Evolutionary conservation across 305 asterid genomes (phyloP).

Genomic region (Solanum hybrid): DNA sequence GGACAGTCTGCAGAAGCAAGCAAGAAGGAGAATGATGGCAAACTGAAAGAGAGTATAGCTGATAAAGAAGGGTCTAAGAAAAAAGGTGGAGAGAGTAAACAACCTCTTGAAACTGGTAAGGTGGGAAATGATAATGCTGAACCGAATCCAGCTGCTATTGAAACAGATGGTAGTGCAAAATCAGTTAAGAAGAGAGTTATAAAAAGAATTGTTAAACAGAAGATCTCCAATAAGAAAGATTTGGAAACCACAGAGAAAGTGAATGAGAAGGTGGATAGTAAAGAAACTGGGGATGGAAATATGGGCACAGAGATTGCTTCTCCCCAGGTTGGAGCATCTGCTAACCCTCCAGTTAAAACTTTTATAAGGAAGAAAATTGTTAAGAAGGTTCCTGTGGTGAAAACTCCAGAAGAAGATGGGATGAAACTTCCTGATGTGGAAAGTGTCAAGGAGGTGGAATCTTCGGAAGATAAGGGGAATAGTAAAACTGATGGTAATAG

Average conservation of each 20-base stretch:
- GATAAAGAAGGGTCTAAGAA: slow-evolving; percentile 31
- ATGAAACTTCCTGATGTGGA: slow-evolving; percentile 20
- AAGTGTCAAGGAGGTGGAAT: slow-evolving; percentile 29
- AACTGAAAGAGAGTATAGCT: slow-evolving; percentile 19
- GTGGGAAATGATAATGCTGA: slow-evolving; percentile 22
- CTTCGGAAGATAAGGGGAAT: slow-evolving; percentile 29
- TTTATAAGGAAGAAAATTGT: slow-evolving; percentile 52
- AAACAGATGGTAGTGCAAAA: slow-evolving; percentile 34
- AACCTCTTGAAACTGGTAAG: slow-evolving; percentile 28
- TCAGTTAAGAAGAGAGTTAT: slow-evolving; percentile 73
- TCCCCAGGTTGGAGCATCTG: slow-evolving; percentile 38
- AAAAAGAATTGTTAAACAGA: slow-evolving; percentile 72
- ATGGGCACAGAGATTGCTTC: slow-evolving; percentile 32
- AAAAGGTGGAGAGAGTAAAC: slow-evolving; percentile 29
- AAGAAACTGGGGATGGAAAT: slow-evolving; percentile 27
- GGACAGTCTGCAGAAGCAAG: slow-evolving; percentile 28
- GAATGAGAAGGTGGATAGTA: slow-evolving; percentile 24
- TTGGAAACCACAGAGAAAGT: slow-evolving; percentile 31
- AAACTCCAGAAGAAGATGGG: slow-evolving; percentile 22
- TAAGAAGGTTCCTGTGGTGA: slow-evolving; percentile 28
- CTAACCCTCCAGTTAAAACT: slow-evolving; percentile 44
- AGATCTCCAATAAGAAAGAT: slow-evolving; percentile 43
- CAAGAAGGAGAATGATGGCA: slow-evolving; percentile 35
- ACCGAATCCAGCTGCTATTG: slow-evolving; percentile 23
- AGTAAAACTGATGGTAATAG: slow-evolving; percentile 26